Percentiles rank a stretch among this genome's conserved stretches.
phyloP scores from a whole-genome alignment of 768 basidiomycete species.

The Podaxis sp. region DNA sequence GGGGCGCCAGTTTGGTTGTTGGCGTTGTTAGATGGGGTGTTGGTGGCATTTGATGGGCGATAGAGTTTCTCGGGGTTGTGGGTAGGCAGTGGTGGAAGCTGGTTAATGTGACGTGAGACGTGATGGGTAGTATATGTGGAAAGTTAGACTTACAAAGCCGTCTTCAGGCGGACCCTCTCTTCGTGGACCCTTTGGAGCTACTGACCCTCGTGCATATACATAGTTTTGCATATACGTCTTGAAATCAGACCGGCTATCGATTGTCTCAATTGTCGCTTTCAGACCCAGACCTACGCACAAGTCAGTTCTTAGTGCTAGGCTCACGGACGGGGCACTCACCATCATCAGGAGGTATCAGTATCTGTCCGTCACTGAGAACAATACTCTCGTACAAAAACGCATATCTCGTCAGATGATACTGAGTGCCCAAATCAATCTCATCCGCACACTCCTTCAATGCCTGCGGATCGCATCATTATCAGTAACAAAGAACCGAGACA shows the following conservation, averaged over 20 bases:
- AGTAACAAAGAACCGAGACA: neutral
- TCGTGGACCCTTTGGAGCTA: conserved; percentile 65
- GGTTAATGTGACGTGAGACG: conserved; percentile 13
- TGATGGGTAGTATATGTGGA: conserved; percentile 4
- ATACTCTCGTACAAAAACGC: conserved; percentile 93
- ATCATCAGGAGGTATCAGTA: conserved; percentile 72
- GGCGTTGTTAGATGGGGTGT: conserved; percentile 15
- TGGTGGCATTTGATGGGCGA: conserved; percentile 19
- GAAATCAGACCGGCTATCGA: conserved; percentile 95
- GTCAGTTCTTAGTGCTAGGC: conserved; percentile 1
- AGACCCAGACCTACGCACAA: conserved; percentile 57
- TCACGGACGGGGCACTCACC: conserved; percentile 37
- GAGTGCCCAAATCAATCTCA: conserved; percentile 96
- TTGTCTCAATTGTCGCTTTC: conserved; percentile 84
- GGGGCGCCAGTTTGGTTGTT: conserved; percentile 7
- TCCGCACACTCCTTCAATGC: conserved; percentile 93
- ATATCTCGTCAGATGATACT: conserved; percentile 95
- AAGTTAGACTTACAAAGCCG: conserved; percentile 80
- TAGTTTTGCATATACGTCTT: conserved; percentile 98
- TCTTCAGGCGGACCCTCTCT: conserved; percentile 90
- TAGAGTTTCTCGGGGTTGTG: conserved; percentile 26
- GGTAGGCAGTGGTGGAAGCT: conserved; percentile 66
- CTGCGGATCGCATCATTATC: conserved; percentile 27
- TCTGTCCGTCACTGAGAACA: conserved; percentile 84
- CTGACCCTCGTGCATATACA: conserved; percentile 79